These are phyloP conservation scores for Zoysia pacifica DNA, from an alignment of 176 grass and related monocot species.

Conservation along the genomic window DNA sequence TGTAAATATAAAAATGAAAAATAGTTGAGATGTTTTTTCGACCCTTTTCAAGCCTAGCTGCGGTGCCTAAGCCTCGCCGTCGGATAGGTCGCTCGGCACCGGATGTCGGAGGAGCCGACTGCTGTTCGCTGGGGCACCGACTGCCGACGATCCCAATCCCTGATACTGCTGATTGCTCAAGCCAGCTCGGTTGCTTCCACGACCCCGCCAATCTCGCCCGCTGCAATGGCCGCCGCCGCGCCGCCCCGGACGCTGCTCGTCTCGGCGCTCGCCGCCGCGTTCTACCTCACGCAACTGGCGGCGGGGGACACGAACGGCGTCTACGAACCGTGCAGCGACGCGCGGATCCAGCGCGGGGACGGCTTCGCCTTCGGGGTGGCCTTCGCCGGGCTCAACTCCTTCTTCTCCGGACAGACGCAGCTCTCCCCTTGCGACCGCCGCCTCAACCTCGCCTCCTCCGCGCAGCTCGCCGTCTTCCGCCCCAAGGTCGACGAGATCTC, in stretches of 20 bases:
- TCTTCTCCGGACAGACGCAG: slow-evolving; percentile 64
- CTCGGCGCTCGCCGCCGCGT: not conserved
- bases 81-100: too few relatives aligned
- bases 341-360: slow-evolving; percentile 79
- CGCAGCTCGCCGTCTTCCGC: slow-evolving; percentile 86
- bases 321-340: slow-evolving; percentile 77
- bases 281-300: slow-evolving; percentile 29
- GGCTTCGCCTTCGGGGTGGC: slow-evolving; percentile 90
- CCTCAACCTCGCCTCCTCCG: slow-evolving; percentile 58
- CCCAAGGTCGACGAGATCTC: slow-evolving; percentile 98
- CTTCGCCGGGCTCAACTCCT: slow-evolving; percentile 55
- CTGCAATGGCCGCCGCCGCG: slow-evolving; percentile 27
- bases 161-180: not conserved
- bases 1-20: too few relatives aligned
- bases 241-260: slow-evolving; percentile 2
- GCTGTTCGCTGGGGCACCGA: too few relatives aligned
- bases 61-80: too few relatives aligned
- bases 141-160: too few relatives aligned
- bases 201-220: slow-evolving; percentile 25
- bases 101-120: too few relatives aligned
- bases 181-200: slow-evolving; percentile 15
- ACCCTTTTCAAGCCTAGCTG: too few relatives aligned
- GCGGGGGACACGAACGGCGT: slow-evolving; percentile 61
- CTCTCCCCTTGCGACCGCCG: slow-evolving; percentile 94
- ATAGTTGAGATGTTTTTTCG: too few relatives aligned